Evolutionary conservation across 441 rosid genomes (phyloP), one percentile per base, ranked within the genome.

Genomic region (Corymbia citriodora): DNA sequence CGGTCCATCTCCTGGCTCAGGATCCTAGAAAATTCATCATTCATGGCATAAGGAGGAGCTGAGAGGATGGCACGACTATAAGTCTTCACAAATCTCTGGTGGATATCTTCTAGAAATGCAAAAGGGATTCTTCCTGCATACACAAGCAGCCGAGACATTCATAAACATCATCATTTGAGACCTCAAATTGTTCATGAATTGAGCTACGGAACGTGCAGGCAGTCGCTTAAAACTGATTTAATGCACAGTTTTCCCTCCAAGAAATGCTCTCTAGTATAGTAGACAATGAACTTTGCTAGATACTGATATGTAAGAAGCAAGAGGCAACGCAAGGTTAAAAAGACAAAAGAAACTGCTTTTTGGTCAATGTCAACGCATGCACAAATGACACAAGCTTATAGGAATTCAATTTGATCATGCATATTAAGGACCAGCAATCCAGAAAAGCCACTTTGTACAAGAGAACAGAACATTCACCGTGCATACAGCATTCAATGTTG

Each of bases 1-100:
- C 92, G 95, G 65, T 96, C 98, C 97, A 97, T 96, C 89, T 98
- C 98, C 91, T 96, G 98, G 93, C 96, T 96, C 91, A 98, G 54
- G 89, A 97, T 96, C 94, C 99, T 95, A 19, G 99, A 97, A 82
- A 97, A 97, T 45, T 97, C 99, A 92, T 96, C 99, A 88, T 98
- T 96, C 99, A 97, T 97, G 48, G 95, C 97, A 92, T 96, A 98
- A 82, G 99, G 97, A 90, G 92, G 96, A 31, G 99, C 99, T 31
- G 97, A 92, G 92, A 94, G 96, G 89, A 96, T 95, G 2, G 97
- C 97, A 6, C 97, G 95, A 59, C 97, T 97, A 27, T 96, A 97
- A 49, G 95, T 95, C 93, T 94, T 95, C 90, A 95, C 98, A 94
- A 97, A 98, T 93, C 96, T 95, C 96, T 98, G 97, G 93, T 97